Conservation (phyloP, 129 eudicot genomes). For the Mikania micrantha region DNA sequence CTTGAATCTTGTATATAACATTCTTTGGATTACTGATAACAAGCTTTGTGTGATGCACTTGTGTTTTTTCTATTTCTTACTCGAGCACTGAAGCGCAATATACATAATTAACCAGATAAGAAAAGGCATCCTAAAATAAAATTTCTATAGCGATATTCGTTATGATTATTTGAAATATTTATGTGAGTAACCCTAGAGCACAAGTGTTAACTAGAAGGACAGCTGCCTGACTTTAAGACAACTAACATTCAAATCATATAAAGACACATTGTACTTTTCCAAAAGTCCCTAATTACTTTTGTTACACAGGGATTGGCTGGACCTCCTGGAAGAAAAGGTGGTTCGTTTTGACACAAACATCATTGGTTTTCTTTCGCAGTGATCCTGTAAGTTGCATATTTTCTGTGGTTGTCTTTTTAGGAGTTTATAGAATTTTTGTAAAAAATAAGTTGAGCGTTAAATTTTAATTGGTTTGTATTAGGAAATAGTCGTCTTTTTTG, state of each 20-base stretch:
- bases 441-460: not conserved
- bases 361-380: constrained; percentile 85
- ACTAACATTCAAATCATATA: not conserved
- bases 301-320: constrained; percentile 85
- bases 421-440: not conserved
- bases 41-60: not conserved
- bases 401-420: constrained; percentile 1
- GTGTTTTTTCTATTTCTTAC: not conserved
- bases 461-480: not conserved
- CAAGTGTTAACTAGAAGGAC: constrained; percentile 1
- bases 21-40: not conserved
- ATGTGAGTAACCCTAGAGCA: too few relatives aligned
- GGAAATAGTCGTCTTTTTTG: constrained; percentile 13
- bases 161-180: not conserved
- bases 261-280: not conserved
- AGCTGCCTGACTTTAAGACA: not conserved
- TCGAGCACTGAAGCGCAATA: constrained; percentile 2
- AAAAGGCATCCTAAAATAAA: not conserved
- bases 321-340: constrained; percentile 98
- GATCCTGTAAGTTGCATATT: constrained; percentile 71
- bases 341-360: constrained; percentile 87
- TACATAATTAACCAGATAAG: not conserved
- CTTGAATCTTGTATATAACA: not conserved
- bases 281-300: constrained; percentile 11
- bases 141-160: not conserved